Base-by-base conservation (phyloP, 768 basidiomycete species). In the Tricholoma hemisulphureum region DNA sequence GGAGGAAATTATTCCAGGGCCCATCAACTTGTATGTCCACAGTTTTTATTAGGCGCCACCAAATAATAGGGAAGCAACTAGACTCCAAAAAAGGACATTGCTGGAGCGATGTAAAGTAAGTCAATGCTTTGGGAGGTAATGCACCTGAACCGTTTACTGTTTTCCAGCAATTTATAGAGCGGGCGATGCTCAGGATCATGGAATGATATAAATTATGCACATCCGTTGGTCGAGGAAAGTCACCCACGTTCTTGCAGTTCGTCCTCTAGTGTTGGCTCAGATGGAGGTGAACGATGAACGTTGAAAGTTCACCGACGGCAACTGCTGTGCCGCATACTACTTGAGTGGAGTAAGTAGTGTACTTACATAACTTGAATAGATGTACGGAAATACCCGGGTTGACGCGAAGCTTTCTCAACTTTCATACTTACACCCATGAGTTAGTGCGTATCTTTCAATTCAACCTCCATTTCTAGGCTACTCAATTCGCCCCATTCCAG, bases 401-500 rank as follows among this genome's bases (percentile, higher is more conserved):
- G 32, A 32, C 58, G 57, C 45, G 59, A 53, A 16, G 18, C 59
- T 51, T 56, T 54, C 46, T 32, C 55, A 57, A 31, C 28, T 50
- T 56, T 35, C 57, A 49, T 37, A n/a, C n/a, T 18, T 45, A 28
- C 58, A 26, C 14, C 57, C 56, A 67, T 67, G 66, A 60, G 64
- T 46, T 67, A 67, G 66, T 67, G 53, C 46, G 58, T 51, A 28
- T 23, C 39, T 58, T n/a, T 53, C n/a, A 31, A 37, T 28, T 51
- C 13, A 35, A 26, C 29, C 10, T 31, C 16, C 28, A 7, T 18
- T 32, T 14, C 14, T 6, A 24, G 13, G 2, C 20, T 55, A 26
- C 14, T 53, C 13, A 56, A 41, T 32, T 13, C 21, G 7, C 26
- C 29, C 16, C 20, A 28, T 28, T 31, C 7, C 34, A 93, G 91